phyloP scores from a whole-genome alignment of 257 asterid genomes.

The Ocimum tenuiflorum region DNA sequence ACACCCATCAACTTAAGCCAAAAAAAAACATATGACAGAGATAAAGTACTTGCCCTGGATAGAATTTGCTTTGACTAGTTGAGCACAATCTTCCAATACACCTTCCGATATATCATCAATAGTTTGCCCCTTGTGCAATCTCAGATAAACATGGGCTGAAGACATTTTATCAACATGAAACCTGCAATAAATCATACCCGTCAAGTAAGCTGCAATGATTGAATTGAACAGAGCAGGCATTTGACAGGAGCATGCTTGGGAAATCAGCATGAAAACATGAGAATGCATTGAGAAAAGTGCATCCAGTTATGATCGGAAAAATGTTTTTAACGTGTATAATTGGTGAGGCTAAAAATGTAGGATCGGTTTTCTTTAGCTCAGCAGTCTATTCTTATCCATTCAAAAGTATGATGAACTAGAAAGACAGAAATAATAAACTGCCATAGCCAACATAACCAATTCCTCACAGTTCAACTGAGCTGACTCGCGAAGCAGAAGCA shows the following conservation, averaged over 20 bases:
- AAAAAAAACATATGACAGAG: neutral
- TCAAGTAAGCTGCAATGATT: constrained; percentile 19
- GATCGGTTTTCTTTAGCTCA: no score
- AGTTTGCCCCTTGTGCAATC: constrained; percentile 77
- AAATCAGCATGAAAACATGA: neutral
- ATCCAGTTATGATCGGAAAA: neutral
- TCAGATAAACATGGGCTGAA: constrained; percentile 93
- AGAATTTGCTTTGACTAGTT: constrained; percentile 95
- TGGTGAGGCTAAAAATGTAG: neutral
- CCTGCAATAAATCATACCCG: constrained; percentile 42
- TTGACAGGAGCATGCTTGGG: neutral
- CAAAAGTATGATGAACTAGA: no score
- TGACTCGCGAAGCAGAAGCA: no score
- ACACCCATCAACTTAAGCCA: constrained; percentile 12
- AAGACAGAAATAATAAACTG: no score
- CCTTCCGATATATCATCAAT: constrained; percentile 85
- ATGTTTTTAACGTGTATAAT: neutral
- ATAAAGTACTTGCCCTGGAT: constrained; percentile 60
- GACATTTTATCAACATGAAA: constrained; percentile 99
- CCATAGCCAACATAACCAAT: no score
- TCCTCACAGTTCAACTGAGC: no score
- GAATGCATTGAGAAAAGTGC: constrained; percentile 4
- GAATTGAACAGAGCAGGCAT: neutral
- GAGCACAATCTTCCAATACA: constrained; percentile 89
- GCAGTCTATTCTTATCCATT: no score